Evolutionary conservation across 257 asterid species (phyloP).

Genomic region (Ocimum tenuiflorum): DNA sequence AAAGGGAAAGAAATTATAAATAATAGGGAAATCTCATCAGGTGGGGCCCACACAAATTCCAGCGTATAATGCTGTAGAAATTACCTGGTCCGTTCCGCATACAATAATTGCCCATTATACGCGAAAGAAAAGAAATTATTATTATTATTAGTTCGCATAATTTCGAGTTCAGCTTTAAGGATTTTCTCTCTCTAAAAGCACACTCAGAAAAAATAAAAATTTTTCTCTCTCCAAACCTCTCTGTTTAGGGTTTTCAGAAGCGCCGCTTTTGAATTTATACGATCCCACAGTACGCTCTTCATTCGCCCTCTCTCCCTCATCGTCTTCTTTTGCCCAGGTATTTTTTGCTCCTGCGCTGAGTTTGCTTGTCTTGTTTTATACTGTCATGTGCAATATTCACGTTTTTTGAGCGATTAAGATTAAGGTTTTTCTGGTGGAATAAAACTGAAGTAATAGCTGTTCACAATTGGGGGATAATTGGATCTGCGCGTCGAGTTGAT

Average conservation of each 20-base stretch:
- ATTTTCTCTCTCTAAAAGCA: conserved; percentile 17
- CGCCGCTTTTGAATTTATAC: conserved; percentile 31
- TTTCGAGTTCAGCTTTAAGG: conserved; percentile 18
- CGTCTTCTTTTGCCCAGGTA: conserved; percentile 20
- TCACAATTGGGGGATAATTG: neutral
- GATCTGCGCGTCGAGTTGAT: conserved; percentile 22
- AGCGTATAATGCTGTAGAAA: conserved; percentile 7
- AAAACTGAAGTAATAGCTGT: neutral
- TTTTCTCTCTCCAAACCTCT: conserved; percentile 23
- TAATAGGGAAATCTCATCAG: neutral
- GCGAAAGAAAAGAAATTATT: neutral
- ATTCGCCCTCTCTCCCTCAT: conserved; percentile 11
- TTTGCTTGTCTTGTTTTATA: neutral
- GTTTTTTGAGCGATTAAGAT: neutral
- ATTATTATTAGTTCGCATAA: conserved; percentile 15
- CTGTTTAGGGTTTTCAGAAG: conserved; percentile 32
- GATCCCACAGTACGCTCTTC: conserved; percentile 23
- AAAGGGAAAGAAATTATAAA: neutral
- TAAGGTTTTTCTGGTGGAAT: neutral
- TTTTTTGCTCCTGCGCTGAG: neutral
- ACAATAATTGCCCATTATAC: conserved; percentile 21
- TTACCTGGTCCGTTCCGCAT: conserved; percentile 21
- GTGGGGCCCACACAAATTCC: neutral
- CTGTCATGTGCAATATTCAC: neutral
- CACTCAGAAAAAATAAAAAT: neutral